Base-by-base conservation (phyloP, 208 protist genomes). In the Wallacemonas sp. region DNA sequence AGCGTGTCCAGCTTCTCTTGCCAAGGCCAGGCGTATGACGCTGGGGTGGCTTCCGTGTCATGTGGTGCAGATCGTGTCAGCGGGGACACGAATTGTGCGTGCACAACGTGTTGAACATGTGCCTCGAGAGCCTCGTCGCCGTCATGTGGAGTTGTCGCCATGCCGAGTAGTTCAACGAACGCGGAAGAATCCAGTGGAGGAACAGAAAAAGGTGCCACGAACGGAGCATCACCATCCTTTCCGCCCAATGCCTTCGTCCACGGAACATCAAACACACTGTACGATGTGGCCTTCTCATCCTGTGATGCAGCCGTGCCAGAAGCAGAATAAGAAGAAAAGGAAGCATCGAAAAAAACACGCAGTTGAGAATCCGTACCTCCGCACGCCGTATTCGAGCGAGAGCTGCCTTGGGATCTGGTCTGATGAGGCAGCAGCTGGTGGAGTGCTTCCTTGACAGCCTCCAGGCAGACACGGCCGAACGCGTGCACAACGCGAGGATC, bases 381-480 rank as follows among this genome's bases (percentile, higher is more conserved):
- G n/a, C n/a, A n/a, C n/a, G n/a, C n/a, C n/a, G n/a, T n/a, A n/a
- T n/a, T n/a, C n/a, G n/a, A n/a, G n/a, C n/a, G n/a, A n/a, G n/a
- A n/a, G n/a, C n/a, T n/a, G n/a, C n/a, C n/a, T n/a, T n/a, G n/a
- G n/a, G n/a, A n/a, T n/a, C n/a, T n/a, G n/a, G n/a, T n/a, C n/a
- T n/a, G n/a, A n/a, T n/a, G n/a, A n/a, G n/a, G n/a, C n/a, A n/a
- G n/a, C n/a, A 60, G 31, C 3, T 11, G 9, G 31, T 31, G 14
- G 4, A 79, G 60, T 11, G 38, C 49, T 2, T n/a, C 36, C 0
- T 55, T 38, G 27, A 81, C n/a, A 5, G 38, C 46, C 44, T 77
- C 69, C 8, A 77, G 67, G 62, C 78, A 82, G 21, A 68, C 68
- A 4, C 59, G 61, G 34, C 70, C 74, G 28, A 91, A 72, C 21